Percentiles rank a stretch among this genome's conserved stretches.
Conservation (phyloP, 1,139 yeast species). For the Protomyces lactucae-debilis region DNA sequence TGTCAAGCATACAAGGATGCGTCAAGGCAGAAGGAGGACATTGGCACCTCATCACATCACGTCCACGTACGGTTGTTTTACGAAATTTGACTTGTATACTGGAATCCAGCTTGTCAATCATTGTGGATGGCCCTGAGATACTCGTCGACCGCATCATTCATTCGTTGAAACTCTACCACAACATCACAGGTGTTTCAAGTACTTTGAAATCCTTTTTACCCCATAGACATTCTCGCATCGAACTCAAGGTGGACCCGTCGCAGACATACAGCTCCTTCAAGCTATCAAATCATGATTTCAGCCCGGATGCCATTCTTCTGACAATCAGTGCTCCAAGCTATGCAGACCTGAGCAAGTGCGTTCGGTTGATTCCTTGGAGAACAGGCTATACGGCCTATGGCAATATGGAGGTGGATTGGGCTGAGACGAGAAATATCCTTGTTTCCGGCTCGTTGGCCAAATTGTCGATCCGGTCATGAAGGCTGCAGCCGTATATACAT, state of each 20-base stretch:
- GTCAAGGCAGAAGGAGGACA: not conserved
- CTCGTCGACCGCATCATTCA: not conserved
- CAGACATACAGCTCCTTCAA: not conserved
- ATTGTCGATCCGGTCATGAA: not conserved
- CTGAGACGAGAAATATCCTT: not conserved
- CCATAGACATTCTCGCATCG: not conserved
- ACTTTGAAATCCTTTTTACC: no score
- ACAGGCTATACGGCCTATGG: not conserved
- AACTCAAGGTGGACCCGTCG: not conserved
- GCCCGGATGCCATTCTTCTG: not conserved
- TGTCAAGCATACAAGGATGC: no score
- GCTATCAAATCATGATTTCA: not conserved
- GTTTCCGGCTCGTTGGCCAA: not conserved
- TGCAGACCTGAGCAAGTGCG: not conserved
- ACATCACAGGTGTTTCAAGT: not conserved
- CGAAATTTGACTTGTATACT: not conserved
- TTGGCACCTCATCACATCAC: not conserved
- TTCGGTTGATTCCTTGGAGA: conserved; percentile 4
- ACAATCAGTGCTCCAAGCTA: not conserved
- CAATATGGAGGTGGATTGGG: not conserved
- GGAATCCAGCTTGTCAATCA: not conserved
- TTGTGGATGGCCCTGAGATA: not conserved
- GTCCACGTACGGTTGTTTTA: not conserved
- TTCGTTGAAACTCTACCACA: not conserved
- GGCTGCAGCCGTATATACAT: no score